These are phyloP conservation scores for Scopulariopsis brevicaulis DNA, from an alignment of 2,329 filamentous ascomycete species.

Conservation along the genomic window DNA sequence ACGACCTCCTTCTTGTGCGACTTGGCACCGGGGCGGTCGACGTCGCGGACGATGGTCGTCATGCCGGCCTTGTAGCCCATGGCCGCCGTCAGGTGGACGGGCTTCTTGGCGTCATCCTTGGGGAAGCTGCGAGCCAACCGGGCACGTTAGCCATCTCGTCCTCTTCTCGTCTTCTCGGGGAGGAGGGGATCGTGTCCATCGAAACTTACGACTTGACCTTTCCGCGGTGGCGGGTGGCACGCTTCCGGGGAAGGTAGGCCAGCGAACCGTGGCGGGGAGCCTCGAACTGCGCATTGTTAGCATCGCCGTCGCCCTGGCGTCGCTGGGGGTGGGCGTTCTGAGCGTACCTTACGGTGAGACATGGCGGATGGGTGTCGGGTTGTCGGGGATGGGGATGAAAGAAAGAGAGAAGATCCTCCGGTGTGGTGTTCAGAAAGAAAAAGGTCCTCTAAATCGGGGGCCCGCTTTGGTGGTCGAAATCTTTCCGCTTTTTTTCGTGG, in stretches of 20 bases:
- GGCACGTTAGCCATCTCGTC: neutral
- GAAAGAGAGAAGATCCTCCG: conserved; percentile 8
- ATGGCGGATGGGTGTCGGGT: conserved; percentile 1
- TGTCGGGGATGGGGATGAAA: conserved; percentile 3
- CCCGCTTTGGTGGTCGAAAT: neutral
- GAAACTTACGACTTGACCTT: conserved; percentile 91
- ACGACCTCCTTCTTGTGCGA: conserved; percentile 98
- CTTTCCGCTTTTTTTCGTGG: conserved; percentile 5
- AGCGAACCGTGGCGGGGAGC: conserved; percentile 93
- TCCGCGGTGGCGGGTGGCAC: conserved; percentile 85
- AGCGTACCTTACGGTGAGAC: conserved; percentile 11
- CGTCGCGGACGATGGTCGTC: conserved; percentile 98
- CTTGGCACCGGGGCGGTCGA: conserved; percentile 98
- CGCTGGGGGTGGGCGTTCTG: neutral
- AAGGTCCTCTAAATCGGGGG: neutral
- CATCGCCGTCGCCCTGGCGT: neutral
- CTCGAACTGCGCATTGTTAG: conserved; percentile 38
- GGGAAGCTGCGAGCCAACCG: conserved; percentile 60
- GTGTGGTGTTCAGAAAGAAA: neutral
- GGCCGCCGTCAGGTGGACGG: conserved; percentile 92
- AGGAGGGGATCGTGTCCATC: neutral
- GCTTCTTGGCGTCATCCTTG: conserved; percentile 99
- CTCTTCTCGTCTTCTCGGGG: neutral
- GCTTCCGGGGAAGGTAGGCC: conserved; percentile 81
- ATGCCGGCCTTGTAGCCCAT: conserved; percentile 99